Evolutionary conservation across 345 rosid genomes (phyloP), one percentile per base, ranked within the genome.

Genomic region (Aquilaria yunnanensis): DNA sequence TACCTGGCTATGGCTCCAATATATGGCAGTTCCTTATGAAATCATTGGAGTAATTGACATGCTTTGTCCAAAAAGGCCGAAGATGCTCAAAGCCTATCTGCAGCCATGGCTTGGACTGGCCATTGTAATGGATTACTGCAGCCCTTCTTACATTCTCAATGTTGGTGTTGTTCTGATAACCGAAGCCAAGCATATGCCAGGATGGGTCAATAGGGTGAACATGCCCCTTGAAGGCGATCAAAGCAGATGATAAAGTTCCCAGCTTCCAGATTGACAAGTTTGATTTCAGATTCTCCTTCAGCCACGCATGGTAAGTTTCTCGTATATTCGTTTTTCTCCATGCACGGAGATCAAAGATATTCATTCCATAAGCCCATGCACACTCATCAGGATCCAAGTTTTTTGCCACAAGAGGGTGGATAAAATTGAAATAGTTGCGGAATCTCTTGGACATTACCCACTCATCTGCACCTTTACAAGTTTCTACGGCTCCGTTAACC

Each of bases 341-440:
- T 12, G 90, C 81, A 57, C 72, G 73, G 43, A 95, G 94, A 79
- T 95, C 98, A 59, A 95, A 89, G 65, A 95, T 72, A 69, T 95
- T 91, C 99, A 95, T 95, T 61, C 98, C 99, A 78, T 95, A 95
- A 56, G 97, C 99, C 99, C 99, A 95, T 10, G 99, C 99, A 71
- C 99, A 95, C 80, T 91, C 97, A 57, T 87, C 74, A 2, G 97
- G 94, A 64, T 95, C 80, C 81, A 95, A 78, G 80, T 85, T 77
- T 73, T 91, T 81, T 32, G 84, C 75, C 8, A 95, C 60, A 74
- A 84, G 94, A 56, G 97, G 97, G 80, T 95, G 98, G n/a, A 98
- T 85, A 77, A 95, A 95, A 74, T 95, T 95, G 82, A 95, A 95
- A 86, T 95, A 95, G 84, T 95, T 91, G 73, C 75, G 85, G 78